Conservation (phyloP, 805 yeast genomes). For the Middelhovenomyces tepae region DNA sequence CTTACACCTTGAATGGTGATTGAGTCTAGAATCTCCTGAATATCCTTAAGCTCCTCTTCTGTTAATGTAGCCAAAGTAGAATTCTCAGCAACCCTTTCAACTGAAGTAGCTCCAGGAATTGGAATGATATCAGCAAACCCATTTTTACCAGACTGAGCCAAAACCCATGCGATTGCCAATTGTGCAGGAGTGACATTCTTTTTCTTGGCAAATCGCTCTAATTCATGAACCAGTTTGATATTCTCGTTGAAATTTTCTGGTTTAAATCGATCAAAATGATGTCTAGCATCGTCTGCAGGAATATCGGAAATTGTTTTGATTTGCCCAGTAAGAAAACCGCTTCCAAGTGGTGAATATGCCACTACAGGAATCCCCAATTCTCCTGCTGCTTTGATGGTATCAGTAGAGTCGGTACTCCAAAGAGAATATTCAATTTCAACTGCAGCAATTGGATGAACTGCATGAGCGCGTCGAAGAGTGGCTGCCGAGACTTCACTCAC, state of each 20-base stretch:
- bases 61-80: constrained; percentile 36
- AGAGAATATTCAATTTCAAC: constrained; percentile 78
- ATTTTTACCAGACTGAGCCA: constrained; percentile 30
- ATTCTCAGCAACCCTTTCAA: constrained; percentile 54
- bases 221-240: constrained; percentile 36
- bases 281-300: constrained; percentile 49
- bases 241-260: constrained; percentile 52
- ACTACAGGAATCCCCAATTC: constrained; percentile 56
- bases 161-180: constrained; percentile 59
- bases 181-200: constrained; percentile 51
- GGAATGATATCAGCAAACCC: constrained; percentile 54
- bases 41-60: constrained; percentile 47
- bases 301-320: constrained; percentile 39
- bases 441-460: constrained; percentile 47
- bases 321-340: constrained; percentile 67
- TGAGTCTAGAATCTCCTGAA: constrained; percentile 37
- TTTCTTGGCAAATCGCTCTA: constrained; percentile 42
- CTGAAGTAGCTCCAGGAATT: constrained; percentile 68
- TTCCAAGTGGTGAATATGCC: constrained; percentile 77
- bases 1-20: constrained; percentile 49
- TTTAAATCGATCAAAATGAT: constrained; percentile 45
- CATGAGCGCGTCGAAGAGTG: constrained; percentile 51
- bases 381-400: constrained; percentile 37
- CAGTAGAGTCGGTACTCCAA: constrained; percentile 50
- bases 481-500: constrained; percentile 62